These are phyloP conservation scores for Backusella parvicylindrica DNA, from an alignment of 192 early-diverging fungal genomes.

Conservation along the genomic window DNA sequence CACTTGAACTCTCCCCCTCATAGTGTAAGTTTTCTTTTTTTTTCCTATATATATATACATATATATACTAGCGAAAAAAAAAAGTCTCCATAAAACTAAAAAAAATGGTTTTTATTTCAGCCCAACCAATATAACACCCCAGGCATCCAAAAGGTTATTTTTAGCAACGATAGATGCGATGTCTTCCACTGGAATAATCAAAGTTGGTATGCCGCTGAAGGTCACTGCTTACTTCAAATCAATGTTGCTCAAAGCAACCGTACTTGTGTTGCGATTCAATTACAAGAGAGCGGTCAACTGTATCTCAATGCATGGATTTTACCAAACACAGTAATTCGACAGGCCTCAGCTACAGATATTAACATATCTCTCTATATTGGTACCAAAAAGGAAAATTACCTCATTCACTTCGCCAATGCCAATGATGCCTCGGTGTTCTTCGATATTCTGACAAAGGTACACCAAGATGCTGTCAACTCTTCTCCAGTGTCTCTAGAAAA, in stretches of 20 bases:
- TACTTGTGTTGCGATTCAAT: conserved; percentile 41
- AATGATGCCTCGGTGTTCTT: conserved; percentile 39
- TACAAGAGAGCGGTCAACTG: conserved; percentile 37
- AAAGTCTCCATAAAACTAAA: background rate
- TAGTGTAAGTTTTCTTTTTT: background rate
- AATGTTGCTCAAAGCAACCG: conserved; percentile 36
- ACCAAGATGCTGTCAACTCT: conserved; percentile 17
- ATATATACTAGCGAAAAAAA: no score
- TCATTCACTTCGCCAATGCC: conserved; percentile 35
- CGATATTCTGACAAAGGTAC: conserved; percentile 31
- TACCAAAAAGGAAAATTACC: conserved; percentile 43
- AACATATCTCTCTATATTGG: conserved; percentile 51
- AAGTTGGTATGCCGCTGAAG: conserved; percentile 47
- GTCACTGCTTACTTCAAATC: conserved; percentile 44
- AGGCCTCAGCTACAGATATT: conserved; percentile 42
- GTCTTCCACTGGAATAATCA: conserved; percentile 52
- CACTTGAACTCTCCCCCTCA: conserved; percentile 11
- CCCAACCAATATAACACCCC: conserved; percentile 6
- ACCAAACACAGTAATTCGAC: conserved; percentile 39
- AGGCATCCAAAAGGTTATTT: conserved; percentile 11
- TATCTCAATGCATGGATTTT: conserved; percentile 57
- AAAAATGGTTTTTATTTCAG: background rate
- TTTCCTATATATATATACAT: no score
- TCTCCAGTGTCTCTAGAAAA: background rate
- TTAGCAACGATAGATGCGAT: conserved; percentile 37